Base-by-base conservation (phyloP, 2,329 filamentous ascomycete species). In the Neofusicoccum cordaticola region DNA sequence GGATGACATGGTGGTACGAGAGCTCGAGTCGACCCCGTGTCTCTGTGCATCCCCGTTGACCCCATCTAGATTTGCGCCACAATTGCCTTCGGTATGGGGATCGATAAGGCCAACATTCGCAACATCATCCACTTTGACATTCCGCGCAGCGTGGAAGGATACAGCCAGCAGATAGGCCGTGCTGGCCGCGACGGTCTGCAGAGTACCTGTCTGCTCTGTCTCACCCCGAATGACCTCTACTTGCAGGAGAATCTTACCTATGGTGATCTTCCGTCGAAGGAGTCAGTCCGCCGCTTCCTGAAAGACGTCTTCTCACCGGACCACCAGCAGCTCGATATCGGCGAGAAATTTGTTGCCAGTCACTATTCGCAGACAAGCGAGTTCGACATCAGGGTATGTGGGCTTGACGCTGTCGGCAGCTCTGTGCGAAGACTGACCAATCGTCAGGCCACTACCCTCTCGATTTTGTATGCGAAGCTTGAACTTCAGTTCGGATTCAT, bases 81-180 rank as follows among this genome's bases (percentile, higher is more conserved):
- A 0, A 86, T 86, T 45, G 85, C 85, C 0, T 86, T 86, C 58
- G 85, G 84, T 0, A 86, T 86, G 84, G 85, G 85, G 0, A 85
- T 86, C 17, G 84, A 86, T 69, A 86, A 86, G 66, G 66, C 78
- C 39, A 78, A 84, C 56, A 85, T 86, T 45, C 79, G 84, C 6
- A 85, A 84, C 64, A 79, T 86, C 39, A 69, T 86, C 9, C 84
- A 86, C 66, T 85, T 79, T 68, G 82, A 83, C 58, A 72, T 85
- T 2, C 77, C 84, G 0, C 79, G 75, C 62, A 84, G 82, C 7
- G 72, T 86, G 1, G 84, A 86, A 67, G 83, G 84, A 34, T 86
- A 86, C 69, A 84, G 83, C 52, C 84, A 86, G 63, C 83, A 86
- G 66, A 81, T 86, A 52, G 84, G 84, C 2, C 81, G 84, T 58